Evolutionary conservation across 2,329 filamentous ascomycete species (phyloP).

Genomic region (Amesomyces nigricolor): DNA sequence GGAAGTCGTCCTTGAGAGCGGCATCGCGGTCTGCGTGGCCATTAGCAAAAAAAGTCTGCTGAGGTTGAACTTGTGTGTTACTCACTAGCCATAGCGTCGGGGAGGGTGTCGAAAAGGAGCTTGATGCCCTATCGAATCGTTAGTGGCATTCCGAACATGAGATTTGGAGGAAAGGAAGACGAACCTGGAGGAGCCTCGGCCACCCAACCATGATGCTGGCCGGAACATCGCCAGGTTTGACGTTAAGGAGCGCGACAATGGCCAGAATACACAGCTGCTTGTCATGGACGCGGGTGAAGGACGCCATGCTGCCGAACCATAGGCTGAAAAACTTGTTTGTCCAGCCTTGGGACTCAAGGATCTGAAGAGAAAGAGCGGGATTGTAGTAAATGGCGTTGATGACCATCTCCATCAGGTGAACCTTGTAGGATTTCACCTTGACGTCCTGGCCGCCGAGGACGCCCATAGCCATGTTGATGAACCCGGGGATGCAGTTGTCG

Average conservation of each 20-base stretch:
- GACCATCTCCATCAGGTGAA: slow-evolving; percentile 97
- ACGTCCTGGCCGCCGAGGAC: slow-evolving; percentile 69
- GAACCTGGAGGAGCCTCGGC: slow-evolving; percentile 70
- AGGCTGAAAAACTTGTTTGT: slow-evolving; percentile 98
- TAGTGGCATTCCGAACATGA: background rate
- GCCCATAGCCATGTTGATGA: slow-evolving; percentile 83
- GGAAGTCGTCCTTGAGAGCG: slow-evolving; percentile 81
- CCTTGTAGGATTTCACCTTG: slow-evolving; percentile 87
- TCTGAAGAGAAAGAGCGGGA: slow-evolving; percentile 73
- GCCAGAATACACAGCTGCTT: slow-evolving; percentile 97
- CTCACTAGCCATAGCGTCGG: slow-evolving; percentile 77
- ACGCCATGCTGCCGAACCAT: slow-evolving; percentile 95
- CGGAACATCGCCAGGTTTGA: slow-evolving; percentile 77
- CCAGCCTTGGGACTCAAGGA: slow-evolving; percentile 88
- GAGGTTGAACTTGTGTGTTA: slow-evolving; percentile 12
- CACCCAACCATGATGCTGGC: slow-evolving; percentile 91
- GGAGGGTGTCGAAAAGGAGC: slow-evolving; percentile 84
- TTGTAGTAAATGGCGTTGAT: slow-evolving; percentile 99
- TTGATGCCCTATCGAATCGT: slow-evolving; percentile 60
- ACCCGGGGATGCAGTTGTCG: slow-evolving; percentile 81
- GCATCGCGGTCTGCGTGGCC: slow-evolving; percentile 71
- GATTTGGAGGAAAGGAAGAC: slow-evolving; percentile 35
- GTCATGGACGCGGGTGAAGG: slow-evolving; percentile 90
- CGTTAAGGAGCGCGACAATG: slow-evolving; percentile 76
- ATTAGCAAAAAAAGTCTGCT: slow-evolving; percentile 23